Evolutionary conservation across 768 basidiomycete genomes (phyloP).

Genomic region (Strobilomyces echinocephalus): DNA sequence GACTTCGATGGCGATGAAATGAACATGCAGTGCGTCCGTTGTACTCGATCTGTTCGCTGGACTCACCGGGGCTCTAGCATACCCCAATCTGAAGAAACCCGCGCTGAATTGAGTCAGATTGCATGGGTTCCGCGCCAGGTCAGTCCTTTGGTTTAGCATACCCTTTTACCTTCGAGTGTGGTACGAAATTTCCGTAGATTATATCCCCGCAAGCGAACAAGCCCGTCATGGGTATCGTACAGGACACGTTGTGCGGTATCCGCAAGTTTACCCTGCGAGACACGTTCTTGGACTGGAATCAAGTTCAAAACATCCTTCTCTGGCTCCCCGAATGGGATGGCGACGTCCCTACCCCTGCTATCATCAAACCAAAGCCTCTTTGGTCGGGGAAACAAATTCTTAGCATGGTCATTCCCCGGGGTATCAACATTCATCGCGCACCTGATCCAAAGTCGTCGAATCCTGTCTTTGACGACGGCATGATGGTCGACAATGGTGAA

Average conservation of each 20-base stretch:
- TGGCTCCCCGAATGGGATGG: constrained; percentile 99
- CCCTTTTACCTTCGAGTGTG: neutral
- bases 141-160: constrained; percentile 9
- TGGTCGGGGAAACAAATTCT: constrained; percentile 99
- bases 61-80: constrained; percentile 49
- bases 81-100: constrained; percentile 96
- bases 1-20: constrained; percentile 99
- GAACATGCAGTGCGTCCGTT: constrained; percentile 94
- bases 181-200: constrained; percentile 51
- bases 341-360: constrained; percentile 82
- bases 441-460: constrained; percentile 75
- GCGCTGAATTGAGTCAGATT: constrained; percentile 96
- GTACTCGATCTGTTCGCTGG: constrained; percentile 1
- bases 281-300: constrained; percentile 91
- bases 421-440: constrained; percentile 86
- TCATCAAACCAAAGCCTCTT: constrained; percentile 92
- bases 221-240: constrained; percentile 99
- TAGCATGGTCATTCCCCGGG: constrained; percentile 86
- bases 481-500: constrained; percentile 96
- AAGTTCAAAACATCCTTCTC: constrained; percentile 94
- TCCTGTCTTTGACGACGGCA: constrained; percentile 88
- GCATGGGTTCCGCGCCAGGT: constrained; percentile 98
- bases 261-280: constrained; percentile 97
- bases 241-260: constrained; percentile 96
- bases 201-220: constrained; percentile 99